Evolutionary conservation across 805 yeast species (phyloP).

Genomic region (Wickerhamomyces silvicola): DNA sequence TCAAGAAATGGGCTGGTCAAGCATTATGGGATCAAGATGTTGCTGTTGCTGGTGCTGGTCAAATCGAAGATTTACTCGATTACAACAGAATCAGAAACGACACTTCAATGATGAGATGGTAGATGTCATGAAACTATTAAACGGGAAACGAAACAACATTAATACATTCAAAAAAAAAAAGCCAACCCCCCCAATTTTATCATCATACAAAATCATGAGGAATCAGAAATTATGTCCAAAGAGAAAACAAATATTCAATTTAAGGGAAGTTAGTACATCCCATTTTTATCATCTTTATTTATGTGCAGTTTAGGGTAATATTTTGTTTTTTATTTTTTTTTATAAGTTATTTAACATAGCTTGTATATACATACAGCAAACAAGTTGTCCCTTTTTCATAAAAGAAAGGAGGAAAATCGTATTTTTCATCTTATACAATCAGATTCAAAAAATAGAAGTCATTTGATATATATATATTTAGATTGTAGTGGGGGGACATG

Average conservation of each 20-base stretch:
- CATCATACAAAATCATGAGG: too few species aligned
- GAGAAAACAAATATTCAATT: too few species aligned
- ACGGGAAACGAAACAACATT: not conserved
- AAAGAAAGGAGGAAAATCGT: not conserved
- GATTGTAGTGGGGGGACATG: too few species aligned
- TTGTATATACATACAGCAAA: too few species aligned
- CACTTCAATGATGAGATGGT: conserved; percentile 87
- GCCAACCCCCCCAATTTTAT: too few species aligned
- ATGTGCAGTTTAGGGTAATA: conserved; percentile 9
- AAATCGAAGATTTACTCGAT: conserved; percentile 78
- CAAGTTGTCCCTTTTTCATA: too few species aligned
- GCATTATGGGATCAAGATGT: conserved; percentile 81
- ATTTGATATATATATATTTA: conserved; percentile 2
- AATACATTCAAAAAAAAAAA: too few species aligned
- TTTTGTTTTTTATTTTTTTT: conserved; percentile 1
- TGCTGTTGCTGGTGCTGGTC: conserved; percentile 80
- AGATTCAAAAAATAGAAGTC: conserved; percentile 1
- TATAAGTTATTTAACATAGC: not conserved
- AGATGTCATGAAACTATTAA: conserved; percentile 4
- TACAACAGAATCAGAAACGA: conserved; percentile 83
- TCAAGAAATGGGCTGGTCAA: conserved; percentile 68
- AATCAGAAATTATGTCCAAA: too few species aligned
- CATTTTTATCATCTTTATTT: conserved; percentile 17
- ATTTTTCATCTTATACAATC: too few species aligned
- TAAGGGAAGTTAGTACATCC: conserved; percentile 7